phyloP scores from a whole-genome alignment of 345 rosid species.

The Aurinia saxatilis region DNA sequence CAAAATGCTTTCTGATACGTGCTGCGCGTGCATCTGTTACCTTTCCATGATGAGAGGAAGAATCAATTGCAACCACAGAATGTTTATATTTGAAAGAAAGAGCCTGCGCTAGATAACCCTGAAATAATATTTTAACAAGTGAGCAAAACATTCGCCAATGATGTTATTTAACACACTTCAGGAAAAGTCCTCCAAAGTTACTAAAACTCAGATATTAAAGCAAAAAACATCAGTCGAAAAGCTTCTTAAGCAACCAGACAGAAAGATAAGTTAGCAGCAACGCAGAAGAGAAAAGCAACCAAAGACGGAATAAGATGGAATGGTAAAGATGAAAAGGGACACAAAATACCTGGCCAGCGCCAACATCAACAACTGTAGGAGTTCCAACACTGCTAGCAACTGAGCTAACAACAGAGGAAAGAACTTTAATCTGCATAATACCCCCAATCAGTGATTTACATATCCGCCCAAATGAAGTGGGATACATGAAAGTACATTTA shows the following conservation, averaged over 20 bases:
- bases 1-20: conserved; percentile 73
- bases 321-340: background rate
- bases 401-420: conserved; percentile 67
- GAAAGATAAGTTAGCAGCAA: background rate
- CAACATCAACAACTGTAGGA: conserved; percentile 69
- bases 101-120: conserved; percentile 95
- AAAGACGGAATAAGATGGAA: background rate
- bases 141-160: background rate
- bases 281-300: background rate
- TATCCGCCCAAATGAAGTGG: background rate
- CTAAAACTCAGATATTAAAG: background rate
- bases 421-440: conserved; percentile 70
- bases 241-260: background rate
- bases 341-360: conserved; percentile 78
- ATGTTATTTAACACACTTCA: background rate
- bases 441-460: background rate
- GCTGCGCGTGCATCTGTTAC: conserved; percentile 76
- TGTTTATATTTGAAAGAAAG: conserved; percentile 76
- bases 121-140: conserved; percentile 22
- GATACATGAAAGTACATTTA: background rate
- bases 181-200: background rate
- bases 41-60: conserved; percentile 77
- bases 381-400: conserved; percentile 46
- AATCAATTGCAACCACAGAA: conserved; percentile 82
- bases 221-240: background rate